Percentiles rank a stretch among this genome's conserved stretches.
Evolutionary conservation across 2,329 filamentous ascomycete genomes (phyloP).

Genomic region (Scopulariopsis brevicaulis): DNA sequence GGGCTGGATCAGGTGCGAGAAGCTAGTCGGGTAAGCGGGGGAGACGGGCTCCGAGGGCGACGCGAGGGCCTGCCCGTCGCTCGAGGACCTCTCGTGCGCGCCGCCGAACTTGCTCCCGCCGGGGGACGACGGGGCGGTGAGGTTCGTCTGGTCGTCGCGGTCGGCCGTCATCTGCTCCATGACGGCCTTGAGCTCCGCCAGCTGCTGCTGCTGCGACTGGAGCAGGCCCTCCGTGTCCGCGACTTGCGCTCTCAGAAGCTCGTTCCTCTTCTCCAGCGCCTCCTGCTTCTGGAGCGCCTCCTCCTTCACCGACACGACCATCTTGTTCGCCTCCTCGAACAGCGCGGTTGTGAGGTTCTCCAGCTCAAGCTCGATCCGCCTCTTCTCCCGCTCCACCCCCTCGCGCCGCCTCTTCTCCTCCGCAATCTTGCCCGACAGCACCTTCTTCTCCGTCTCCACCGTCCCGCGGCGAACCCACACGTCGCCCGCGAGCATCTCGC

Average conservation of each 20-base stretch:
- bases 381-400: constrained; percentile 67
- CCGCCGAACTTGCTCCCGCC: constrained; percentile 54
- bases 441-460: constrained; percentile 61
- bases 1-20: constrained; percentile 73
- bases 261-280: constrained; percentile 69
- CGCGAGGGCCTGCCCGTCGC: constrained; percentile 16
- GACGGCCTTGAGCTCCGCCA: constrained; percentile 80
- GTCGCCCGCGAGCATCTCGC: constrained; percentile 62
- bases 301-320: constrained; percentile 87
- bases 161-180: constrained; percentile 78
- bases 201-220: constrained; percentile 83
- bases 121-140: constrained; percentile 76
- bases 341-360: constrained; percentile 82
- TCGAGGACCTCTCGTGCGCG: constrained; percentile 50
- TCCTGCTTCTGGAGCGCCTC: constrained; percentile 81
- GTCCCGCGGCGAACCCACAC: constrained; percentile 65
- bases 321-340: constrained; percentile 98
- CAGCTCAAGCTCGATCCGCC: constrained; percentile 81
- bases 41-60: constrained; percentile 30
- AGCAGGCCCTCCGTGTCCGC: constrained; percentile 78
- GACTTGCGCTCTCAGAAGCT: constrained; percentile 76
- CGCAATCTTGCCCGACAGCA: constrained; percentile 43
- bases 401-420: constrained; percentile 56
- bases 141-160: constrained; percentile 58
- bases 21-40: constrained; percentile 54